A percentile compares a stretch with the other conserved stretches of the same genome.
phyloP scores from a whole-genome alignment of 169 alveolate genomes.

The Blepharisma undulans region DNA sequence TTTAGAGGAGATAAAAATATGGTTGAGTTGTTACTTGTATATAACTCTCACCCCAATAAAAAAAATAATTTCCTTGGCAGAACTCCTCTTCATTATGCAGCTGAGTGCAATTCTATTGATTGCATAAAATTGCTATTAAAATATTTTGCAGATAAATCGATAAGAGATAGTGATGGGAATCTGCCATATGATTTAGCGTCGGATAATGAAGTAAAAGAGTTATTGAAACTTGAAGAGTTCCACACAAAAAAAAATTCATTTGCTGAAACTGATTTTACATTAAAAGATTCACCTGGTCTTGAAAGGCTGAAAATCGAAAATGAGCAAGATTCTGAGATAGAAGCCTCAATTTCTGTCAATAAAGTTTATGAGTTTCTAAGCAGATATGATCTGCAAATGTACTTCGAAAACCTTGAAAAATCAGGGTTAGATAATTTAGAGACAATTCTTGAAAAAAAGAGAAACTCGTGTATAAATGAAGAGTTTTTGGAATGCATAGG shows the following conservation, averaged over 20 bases:
- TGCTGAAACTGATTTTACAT: not conserved
- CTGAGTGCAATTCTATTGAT: constrained; percentile 4
- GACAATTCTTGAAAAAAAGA: not conserved
- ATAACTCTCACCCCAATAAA: not conserved
- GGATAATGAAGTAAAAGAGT: not conserved
- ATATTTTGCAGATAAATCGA: not conserved
- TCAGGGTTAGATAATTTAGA: not conserved
- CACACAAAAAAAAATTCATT: not conserved
- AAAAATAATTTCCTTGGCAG: not conserved
- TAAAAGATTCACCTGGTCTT: not conserved
- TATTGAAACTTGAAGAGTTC: not conserved
- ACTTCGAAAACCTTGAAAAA: not conserved
- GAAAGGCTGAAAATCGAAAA: not conserved
- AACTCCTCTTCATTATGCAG: constrained; percentile 37
- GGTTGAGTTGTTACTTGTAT: not conserved
- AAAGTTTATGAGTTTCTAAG: not conserved
- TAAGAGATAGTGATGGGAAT: not conserved
- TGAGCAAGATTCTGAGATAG: not conserved
- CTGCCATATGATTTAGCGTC: not conserved
- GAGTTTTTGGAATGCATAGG: not conserved
- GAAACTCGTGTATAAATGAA: not conserved
- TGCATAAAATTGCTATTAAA: not conserved
- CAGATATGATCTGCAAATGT: not conserved
- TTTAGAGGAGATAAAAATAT: not conserved
- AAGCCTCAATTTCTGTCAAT: not conserved